phyloP scores from a whole-genome alignment of 208 protist species.

The Leishmania braziliensis region DNA sequence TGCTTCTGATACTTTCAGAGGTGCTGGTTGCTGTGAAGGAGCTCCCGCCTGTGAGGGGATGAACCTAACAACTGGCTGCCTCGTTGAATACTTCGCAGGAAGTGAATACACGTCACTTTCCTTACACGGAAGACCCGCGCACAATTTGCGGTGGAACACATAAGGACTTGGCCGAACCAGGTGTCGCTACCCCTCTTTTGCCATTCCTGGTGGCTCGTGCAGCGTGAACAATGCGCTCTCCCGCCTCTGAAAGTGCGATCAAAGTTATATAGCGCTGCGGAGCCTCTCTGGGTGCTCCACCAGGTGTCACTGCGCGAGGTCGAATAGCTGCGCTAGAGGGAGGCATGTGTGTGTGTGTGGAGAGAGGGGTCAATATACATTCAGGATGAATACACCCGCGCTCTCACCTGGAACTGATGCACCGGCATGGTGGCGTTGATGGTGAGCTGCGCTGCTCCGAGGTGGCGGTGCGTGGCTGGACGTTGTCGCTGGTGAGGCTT shows the following conservation, averaged over 20 bases:
- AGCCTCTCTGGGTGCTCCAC: background rate
- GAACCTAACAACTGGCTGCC: too few relatives aligned
- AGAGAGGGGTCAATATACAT: too few relatives aligned
- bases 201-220: background rate
- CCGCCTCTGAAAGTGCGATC: background rate
- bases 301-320: conserved; percentile 10
- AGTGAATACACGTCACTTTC: background rate
- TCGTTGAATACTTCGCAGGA: background rate
- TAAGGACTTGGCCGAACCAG: background rate
- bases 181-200: background rate
- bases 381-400: too few relatives aligned
- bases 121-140: background rate
- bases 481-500: background rate
- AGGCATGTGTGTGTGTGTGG: too few relatives aligned
- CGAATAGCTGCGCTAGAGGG: too few relatives aligned
- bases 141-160: background rate
- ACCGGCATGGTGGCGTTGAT: too few relatives aligned
- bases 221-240: background rate
- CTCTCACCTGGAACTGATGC: too few relatives aligned
- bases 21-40: too few relatives aligned
- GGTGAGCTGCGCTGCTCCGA: too few relatives aligned
- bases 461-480: background rate
- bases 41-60: too few relatives aligned
- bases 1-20: too few relatives aligned
- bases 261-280: background rate